Conservation (phyloP, 1,284 basidiomycete species). For the Polyporus tsugae region DNA sequence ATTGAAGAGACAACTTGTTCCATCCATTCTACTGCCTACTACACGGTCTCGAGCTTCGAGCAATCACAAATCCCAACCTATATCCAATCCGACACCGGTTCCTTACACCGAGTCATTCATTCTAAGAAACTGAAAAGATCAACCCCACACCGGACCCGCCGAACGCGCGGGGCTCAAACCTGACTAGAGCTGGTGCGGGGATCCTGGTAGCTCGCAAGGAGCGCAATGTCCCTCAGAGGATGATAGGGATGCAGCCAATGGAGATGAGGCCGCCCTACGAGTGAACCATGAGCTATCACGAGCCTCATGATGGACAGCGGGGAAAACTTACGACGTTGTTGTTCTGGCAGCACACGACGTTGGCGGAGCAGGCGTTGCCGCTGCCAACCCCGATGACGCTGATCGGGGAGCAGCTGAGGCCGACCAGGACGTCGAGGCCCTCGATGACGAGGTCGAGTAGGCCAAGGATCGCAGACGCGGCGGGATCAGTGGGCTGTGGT, state of each 20-base stretch:
- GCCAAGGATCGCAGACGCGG: conserved; percentile 21
- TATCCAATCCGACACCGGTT: background rate
- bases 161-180: background rate
- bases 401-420: conserved; percentile 35
- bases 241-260: conserved; percentile 32
- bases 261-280: conserved; percentile 33
- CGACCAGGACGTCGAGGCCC: conserved; percentile 30
- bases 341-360: conserved; percentile 37
- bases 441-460: conserved; percentile 33
- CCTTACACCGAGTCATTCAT: background rate
- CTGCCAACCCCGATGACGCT: conserved; percentile 30
- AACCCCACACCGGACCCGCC: background rate
- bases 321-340: conserved; percentile 31
- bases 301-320: background rate
- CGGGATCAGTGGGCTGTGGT: conserved; percentile 4
- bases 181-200: background rate
- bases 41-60: background rate
- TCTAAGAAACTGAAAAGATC: background rate
- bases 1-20: background rate
- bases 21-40: background rate
- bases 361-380: conserved; percentile 27
- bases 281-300: background rate
- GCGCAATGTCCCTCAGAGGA: conserved; percentile 16
- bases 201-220: background rate
- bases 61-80: background rate